Evolutionary conservation across 2,329 filamentous ascomycete species (phyloP).

Genomic region (Diaporthe vexans): DNA sequence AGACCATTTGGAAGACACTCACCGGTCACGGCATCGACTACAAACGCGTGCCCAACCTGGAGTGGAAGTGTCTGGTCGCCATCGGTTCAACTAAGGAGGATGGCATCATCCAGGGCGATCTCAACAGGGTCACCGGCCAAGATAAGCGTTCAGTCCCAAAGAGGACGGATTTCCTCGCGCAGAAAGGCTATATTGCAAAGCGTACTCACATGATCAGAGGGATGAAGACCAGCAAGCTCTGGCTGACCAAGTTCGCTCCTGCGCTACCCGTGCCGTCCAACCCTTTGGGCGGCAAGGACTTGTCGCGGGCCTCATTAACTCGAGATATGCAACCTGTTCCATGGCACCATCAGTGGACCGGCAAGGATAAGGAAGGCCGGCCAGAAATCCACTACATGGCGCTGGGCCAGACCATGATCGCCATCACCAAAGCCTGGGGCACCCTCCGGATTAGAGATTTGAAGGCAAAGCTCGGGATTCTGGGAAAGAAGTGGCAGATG

Average conservation of each 20-base stretch:
- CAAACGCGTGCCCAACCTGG: slow-evolving; percentile 69
- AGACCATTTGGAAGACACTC: slow-evolving; percentile 71
- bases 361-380: slow-evolving; percentile 54
- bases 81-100: slow-evolving; percentile 67
- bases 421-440: slow-evolving; percentile 69
- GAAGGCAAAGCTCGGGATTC: slow-evolving; percentile 69
- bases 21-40: slow-evolving; percentile 72
- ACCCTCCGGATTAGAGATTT: slow-evolving; percentile 72
- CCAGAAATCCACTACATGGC: slow-evolving; percentile 66
- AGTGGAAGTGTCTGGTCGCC: slow-evolving; percentile 71
- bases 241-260: slow-evolving; percentile 69
- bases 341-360: slow-evolving; percentile 70
- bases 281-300: slow-evolving; percentile 47
- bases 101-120: slow-evolving; percentile 73
- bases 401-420: slow-evolving; percentile 69
- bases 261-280: slow-evolving; percentile 47
- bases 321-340: slow-evolving; percentile 66
- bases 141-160: slow-evolving; percentile 75
- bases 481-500: slow-evolving; percentile 71
- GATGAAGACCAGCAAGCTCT: slow-evolving; percentile 74
- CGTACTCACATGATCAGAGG: slow-evolving; percentile 70
- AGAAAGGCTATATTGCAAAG: slow-evolving; percentile 74
- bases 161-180: slow-evolving; percentile 69
- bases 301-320: slow-evolving; percentile 50
- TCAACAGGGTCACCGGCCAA: slow-evolving; percentile 69